phyloP scores from a whole-genome alignment of 2,329 filamentous ascomycete genomes.

The Cladosporium sp. region DNA sequence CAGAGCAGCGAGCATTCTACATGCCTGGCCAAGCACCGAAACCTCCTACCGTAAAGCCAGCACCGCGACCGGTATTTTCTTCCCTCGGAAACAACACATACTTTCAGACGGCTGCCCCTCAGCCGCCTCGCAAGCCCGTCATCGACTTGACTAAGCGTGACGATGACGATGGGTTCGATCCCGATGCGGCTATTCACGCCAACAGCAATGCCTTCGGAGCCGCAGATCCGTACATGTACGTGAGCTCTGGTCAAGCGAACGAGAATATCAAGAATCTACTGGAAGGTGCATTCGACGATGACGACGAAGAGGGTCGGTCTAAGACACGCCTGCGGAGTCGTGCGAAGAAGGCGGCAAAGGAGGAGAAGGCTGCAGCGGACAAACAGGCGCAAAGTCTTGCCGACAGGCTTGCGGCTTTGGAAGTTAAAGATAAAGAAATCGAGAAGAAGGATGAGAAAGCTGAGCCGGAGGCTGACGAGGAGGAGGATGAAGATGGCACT shows the following conservation, averaged over 20 bases:
- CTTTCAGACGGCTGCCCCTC: conserved; percentile 33
- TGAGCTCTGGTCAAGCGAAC: conserved; percentile 66
- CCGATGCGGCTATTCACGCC: conserved; percentile 42
- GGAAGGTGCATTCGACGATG: conserved; percentile 75
- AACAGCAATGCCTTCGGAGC: conserved; percentile 48
- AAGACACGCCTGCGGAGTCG: conserved; percentile 42
- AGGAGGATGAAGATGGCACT: conserved; percentile 54
- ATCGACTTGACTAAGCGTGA: conserved; percentile 45
- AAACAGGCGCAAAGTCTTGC: conserved; percentile 38
- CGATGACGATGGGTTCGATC: conserved; percentile 44
- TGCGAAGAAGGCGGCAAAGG: conserved; percentile 37
- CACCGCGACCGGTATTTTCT: conserved; percentile 49
- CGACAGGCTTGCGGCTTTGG: conserved; percentile 40
- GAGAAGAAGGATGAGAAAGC: conserved; percentile 39
- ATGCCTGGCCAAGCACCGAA: conserved; percentile 21
- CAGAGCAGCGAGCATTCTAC: conserved; percentile 18
- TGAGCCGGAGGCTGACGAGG: conserved; percentile 41
- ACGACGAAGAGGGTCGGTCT: conserved; percentile 60
- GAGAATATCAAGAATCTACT: conserved; percentile 77
- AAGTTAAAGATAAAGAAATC: conserved; percentile 44
- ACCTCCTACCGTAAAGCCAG: conserved; percentile 43
- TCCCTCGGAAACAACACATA: conserved; percentile 41
- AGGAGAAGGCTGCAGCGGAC: conserved; percentile 26
- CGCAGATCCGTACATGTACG: conserved; percentile 55
- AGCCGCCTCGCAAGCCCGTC: conserved; percentile 30